Evolutionary conservation across 1,284 basidiomycete genomes (phyloP), one percentile per base, ranked within the genome.

Genomic region (Melampsora americana): DNA sequence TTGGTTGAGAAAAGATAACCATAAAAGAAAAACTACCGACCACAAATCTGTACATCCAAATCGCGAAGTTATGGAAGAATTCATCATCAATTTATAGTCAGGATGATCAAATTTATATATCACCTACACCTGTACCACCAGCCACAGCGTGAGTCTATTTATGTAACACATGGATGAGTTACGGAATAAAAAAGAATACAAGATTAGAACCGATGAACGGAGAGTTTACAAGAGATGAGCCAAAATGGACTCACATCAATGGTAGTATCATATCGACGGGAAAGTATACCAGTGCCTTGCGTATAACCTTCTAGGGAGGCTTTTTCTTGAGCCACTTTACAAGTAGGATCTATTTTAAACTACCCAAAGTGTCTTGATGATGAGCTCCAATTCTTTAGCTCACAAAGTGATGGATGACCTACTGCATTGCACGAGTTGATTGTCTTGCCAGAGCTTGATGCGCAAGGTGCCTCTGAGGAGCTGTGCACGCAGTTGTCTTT

Each of bases 191-290:
- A 35, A 9, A n/a, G n/a, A n/a, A n/a, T 9, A 53, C 23, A 18
- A 20, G 60, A 32, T 61, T 20, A 61, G 28, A 26, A 28, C 30
- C 6, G 14, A 26, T 14, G n/a, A n/a, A 6, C 30, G 6, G 3
- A 20, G 3, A 61, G 30, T 4, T 16, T n/a, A n/a, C n/a, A n/a
- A n/a, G n/a, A n/a, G n/a, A 3, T 5, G 18, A 61, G 2, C 14
- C 60, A 53, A 53, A 14, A 26, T 26, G 4, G 60, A 61, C 60
- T 61, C 16, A 32, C 60, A 4, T 6, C 5, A 18, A 20, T 16
- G 23, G 60, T 23, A 3, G 60, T 61, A 61, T 61, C 60, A 32
- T 61, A 61, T 61, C 60, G n/a, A 61, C 60, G 60, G 30, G 60
- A 3, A 16, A 61, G 16, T 28, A 3, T 61, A n/a, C n/a, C n/a